Base-by-base conservation (phyloP, 129 eudicot species). In the Lactuca sativa region DNA sequence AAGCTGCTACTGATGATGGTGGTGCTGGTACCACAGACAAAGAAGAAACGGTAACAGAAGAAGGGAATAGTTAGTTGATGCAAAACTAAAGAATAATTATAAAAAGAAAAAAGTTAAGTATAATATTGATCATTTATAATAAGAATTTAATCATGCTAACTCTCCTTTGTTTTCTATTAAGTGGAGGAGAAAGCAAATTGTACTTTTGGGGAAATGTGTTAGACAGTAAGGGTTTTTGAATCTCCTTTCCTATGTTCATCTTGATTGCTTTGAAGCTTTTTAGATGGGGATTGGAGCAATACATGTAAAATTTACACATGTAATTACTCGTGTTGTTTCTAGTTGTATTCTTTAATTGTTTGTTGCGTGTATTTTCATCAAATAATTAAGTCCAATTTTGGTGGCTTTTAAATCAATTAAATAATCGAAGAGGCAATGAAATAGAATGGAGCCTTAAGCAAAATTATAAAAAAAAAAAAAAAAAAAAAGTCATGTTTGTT, bases 231-330 rank as follows among this genome's bases (percentile, higher is more conserved):
- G n/a, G 59, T 15, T 31, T 47, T 47, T 25, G 64, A 41, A 40
- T 70, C 44, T 70, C 75, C 58, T 56, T 38, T n/a, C 41, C 36
- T 33, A 5, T 72, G 38, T 72, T 60, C 69, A 49, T 72, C 66
- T 56, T 70, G 56, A 70, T 55, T 30, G 55, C 54, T 68, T 68
- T 49, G 34, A 68, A 38, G 64, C 74, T 57, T 70, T 70, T 57
- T 40, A 47, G 49, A 72, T 61, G 62, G 34, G 72, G 64, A 25
- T 30, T 51, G 68, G 72, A 34, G 69, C 70, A 71, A 63, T 66
- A 59, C 71, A 37, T 72, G 81, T 74, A 70, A 63, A 69, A 30
- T 82, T 64, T 51, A 41, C 71, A 36, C 62, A 32, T 77, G 84
- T 74, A 74, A 56, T 69, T 80, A 67, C 61, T 49, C 51, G 5